These are phyloP conservation scores for Penicillium vulpinum DNA, from an alignment of 2,329 filamentous ascomycete species.

Conservation along the genomic window DNA sequence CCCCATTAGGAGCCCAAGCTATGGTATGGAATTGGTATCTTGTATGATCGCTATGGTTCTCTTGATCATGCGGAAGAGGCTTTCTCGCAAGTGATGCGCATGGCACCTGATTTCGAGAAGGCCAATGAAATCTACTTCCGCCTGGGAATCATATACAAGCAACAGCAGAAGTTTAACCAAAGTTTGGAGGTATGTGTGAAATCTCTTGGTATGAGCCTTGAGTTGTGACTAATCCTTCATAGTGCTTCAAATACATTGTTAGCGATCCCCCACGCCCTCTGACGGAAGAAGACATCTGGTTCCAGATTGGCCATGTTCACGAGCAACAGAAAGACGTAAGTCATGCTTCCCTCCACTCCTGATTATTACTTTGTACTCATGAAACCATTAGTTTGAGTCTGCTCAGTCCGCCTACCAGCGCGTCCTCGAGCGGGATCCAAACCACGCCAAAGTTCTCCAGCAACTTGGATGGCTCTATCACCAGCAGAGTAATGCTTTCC, in stretches of 20 bases:
- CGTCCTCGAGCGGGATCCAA: constrained; percentile 90
- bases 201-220: neutral
- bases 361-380: constrained; percentile 29
- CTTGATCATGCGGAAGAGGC: constrained; percentile 97
- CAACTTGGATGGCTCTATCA: constrained; percentile 98
- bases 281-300: constrained; percentile 98
- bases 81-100: constrained; percentile 98
- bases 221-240: constrained; percentile 14
- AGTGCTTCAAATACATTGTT: constrained; percentile 99
- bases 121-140: constrained; percentile 99
- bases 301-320: constrained; percentile 98
- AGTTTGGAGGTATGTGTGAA: constrained; percentile 75
- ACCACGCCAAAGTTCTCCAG: constrained; percentile 96
- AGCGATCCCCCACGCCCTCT: constrained; percentile 86
- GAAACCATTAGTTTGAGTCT: constrained; percentile 73
- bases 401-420: constrained; percentile 91
- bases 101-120: constrained; percentile 97
- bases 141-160: constrained; percentile 99
- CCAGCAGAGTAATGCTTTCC: constrained; percentile 87
- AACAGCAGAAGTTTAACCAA: constrained; percentile 88
- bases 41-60: constrained; percentile 95
- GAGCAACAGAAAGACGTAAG: constrained; percentile 98
- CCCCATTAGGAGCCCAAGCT: constrained; percentile 78
- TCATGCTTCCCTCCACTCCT: constrained; percentile 19
- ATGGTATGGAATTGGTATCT: constrained; percentile 97